These are phyloP conservation scores for Elongisporangium anandrum DNA, from an alignment of 352 stramenopile species.

Conservation along the genomic window DNA sequence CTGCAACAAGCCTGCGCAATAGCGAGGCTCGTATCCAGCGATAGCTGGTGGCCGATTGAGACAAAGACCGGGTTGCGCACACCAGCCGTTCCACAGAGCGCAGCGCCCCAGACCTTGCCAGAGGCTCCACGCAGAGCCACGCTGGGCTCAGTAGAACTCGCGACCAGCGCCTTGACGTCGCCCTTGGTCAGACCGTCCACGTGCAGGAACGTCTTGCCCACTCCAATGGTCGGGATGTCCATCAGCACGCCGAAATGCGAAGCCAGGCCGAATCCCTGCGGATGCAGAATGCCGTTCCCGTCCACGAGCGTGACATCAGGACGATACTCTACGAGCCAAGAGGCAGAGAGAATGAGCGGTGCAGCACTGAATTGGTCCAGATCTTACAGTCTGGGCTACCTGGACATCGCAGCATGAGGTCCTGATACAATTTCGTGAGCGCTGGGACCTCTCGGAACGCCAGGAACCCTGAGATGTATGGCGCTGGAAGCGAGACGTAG, in stretches of 20 bases:
- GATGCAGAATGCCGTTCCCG: slow-evolving; percentile 87
- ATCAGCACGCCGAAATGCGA: slow-evolving; percentile 91
- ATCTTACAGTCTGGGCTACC: slow-evolving; percentile 15
- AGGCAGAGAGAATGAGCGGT: background rate
- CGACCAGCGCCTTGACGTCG: slow-evolving; percentile 52
- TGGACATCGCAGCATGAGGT: slow-evolving; percentile 46
- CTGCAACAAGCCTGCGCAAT: slow-evolving; percentile 53
- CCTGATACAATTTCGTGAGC: slow-evolving; percentile 62
- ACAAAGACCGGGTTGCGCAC: slow-evolving; percentile 84
- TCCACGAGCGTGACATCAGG: slow-evolving; percentile 92
- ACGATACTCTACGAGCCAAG: slow-evolving; percentile 32
- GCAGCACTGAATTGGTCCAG: background rate
- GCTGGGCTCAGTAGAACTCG: background rate
- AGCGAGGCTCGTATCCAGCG: slow-evolving; percentile 50
- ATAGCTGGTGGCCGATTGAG: slow-evolving; percentile 73
- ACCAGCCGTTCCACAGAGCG: slow-evolving; percentile 48
- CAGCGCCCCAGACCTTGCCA: slow-evolving; percentile 65
- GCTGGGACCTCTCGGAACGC: slow-evolving; percentile 76
- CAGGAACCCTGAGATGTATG: slow-evolving; percentile 80
- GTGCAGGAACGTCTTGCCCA: slow-evolving; percentile 89
- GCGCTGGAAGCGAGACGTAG: slow-evolving; percentile 76
- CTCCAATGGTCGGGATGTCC: slow-evolving; percentile 88
- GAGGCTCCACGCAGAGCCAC: slow-evolving; percentile 2
- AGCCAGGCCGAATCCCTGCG: slow-evolving; percentile 88
- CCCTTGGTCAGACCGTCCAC: slow-evolving; percentile 82